Evolutionary conservation across 345 rosid genomes (phyloP), one percentile per base, ranked within the genome.

Genomic region (Acer saccharum): DNA sequence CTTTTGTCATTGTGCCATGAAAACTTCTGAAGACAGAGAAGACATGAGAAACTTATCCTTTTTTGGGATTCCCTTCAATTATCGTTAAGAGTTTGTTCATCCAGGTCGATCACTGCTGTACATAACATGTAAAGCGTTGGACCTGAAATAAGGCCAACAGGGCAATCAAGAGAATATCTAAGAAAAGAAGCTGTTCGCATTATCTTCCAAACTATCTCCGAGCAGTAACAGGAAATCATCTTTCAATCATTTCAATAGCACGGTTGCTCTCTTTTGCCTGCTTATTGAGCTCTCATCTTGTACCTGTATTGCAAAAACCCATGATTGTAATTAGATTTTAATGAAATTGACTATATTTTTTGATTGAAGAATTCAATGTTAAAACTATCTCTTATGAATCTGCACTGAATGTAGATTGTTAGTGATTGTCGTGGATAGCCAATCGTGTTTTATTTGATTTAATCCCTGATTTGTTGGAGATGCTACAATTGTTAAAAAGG

Each of bases 151-250:
- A 62, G 7, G 69, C 54, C 63, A 48, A 27, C 17, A 71, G 17
- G 68, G 27, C 74, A 52, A 71, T 72, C 76, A 65, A 35, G 39
- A 75, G 7, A 74, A 69, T 41, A 13, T 65, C 17, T 62, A 79
- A 50, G 69, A 77, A 66, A 75, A 80, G 71, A 62, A 68, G 27
- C 18, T 43, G 29, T 73, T 44, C 7, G 20, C 71, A 16, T 29
- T 43, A 21, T 63, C 61, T 6, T 73, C 20, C 35, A 54, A 3
- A 14, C 65, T 76, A 74, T 90, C 89, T 72, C 86, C 88, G 17
- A 89, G 89, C 73, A 90, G 81, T 46, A 88, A 77, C 73, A 88
- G 83, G 81, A 88, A 83, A 79, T 91, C 86, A 1, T 80, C 72
- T 69, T 85, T 88, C 65, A 89, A 83, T 77, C 65, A 68, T 75